A percentile compares a stretch with the other conserved stretches of the same genome.
Conservation (phyloP, 148 eudicot species). For the Oxyria digyna region DNA sequence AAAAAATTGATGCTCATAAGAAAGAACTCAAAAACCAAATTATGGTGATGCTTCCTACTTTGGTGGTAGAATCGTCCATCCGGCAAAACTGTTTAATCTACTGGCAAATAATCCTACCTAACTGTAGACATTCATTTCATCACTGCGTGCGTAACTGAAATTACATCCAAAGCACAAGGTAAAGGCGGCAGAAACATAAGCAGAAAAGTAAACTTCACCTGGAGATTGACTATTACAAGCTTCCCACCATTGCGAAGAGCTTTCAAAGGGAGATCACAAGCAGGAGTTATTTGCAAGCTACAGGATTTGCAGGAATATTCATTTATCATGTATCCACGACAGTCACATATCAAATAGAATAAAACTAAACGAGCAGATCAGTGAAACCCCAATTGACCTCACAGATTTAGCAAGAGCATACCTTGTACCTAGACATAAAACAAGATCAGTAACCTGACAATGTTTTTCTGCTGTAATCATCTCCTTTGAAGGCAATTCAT, state of each 20-base stretch:
- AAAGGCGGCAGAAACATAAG: not conserved
- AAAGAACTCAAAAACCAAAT: not conserved
- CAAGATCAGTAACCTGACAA: conserved; percentile 85
- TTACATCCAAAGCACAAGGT: not conserved
- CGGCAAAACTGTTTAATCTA: not conserved
- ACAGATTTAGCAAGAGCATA: conserved; percentile 12
- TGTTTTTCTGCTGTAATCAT: conserved; percentile 79
- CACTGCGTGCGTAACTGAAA: not conserved
- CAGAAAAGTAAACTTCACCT: conserved; percentile 31
- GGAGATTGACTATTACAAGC: conserved; percentile 92
- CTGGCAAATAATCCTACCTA: not conserved
- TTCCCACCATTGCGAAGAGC: conserved; percentile 80
- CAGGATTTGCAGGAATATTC: conserved; percentile 24
- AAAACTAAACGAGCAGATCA: not conserved
- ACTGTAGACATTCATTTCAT: not conserved
- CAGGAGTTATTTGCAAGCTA: conserved; percentile 97
- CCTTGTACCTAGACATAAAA: conserved; percentile 96
- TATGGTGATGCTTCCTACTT: not conserved
- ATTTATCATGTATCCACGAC: not conserved
- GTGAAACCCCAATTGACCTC: not conserved
- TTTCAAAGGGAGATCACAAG: conserved; percentile 85
- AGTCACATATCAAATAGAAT: not conserved
- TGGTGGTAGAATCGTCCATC: not conserved
- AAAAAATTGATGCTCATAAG: not conserved
- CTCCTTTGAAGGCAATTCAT: conserved; percentile 83